Evolutionary conservation across 2,329 filamentous ascomycete species (phyloP), one percentile per base, ranked within the genome.

Genomic region (Pseudogymnoascus sp.): DNA sequence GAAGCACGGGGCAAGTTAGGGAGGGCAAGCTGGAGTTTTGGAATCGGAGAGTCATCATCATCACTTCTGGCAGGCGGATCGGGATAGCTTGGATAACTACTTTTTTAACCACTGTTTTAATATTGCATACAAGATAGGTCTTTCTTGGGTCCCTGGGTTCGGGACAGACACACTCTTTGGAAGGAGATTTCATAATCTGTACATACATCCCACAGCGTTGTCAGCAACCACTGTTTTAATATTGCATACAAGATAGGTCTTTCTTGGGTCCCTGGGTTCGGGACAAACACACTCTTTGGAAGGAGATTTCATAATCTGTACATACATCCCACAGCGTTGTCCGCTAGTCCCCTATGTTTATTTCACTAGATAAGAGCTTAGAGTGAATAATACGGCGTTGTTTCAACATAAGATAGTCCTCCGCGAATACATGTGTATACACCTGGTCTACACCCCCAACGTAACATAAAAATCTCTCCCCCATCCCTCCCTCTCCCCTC

Each of bases 181-280:
- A 33, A 19, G 49, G 49, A 33, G 12, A 19, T 55, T 33, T 21
- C 26, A 26, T 49, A 52, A 6, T 55, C 49, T 55, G 49, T 55
- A 55, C 49, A 55, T 55, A 55, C 49, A 55, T 33, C 21, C 16
- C 10, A 55, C 11, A 19, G 49, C 16, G 26, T 45, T 55, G 29
- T 55, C 49, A n/a, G n/a, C n/a, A n/a, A n/a, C n/a, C n/a, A n/a
- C 45, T 33, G 45, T 55, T 55, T 55, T 55, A 55, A 55, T 55
- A 55, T 33, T 33, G 49, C 49, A 35, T 55, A 55, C 29, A 55
- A 33, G 33, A 55, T 55, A 35, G 49, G 49, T 16, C 16, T 26
- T 55, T 55, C 29, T 33, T 19, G 29, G 49, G 49, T 21, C 45
- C 45, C 45, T 52, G 45, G 45, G 26, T 19, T 35, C n/a, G 26